Conservation (phyloP, 441 rosid genomes). For the Francoa sonchifolia region DNA sequence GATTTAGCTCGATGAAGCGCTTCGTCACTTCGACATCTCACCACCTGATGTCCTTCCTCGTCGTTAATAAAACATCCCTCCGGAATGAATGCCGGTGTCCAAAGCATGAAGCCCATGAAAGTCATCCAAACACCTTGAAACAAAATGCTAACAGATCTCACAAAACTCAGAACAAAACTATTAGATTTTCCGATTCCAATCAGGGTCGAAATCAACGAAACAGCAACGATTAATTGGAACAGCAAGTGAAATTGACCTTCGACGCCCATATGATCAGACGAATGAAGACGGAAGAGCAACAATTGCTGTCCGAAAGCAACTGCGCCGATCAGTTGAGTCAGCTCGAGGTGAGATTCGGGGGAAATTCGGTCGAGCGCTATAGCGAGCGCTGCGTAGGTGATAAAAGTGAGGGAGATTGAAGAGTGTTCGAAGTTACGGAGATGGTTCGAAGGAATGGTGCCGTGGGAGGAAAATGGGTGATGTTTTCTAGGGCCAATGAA, state of each 20-base stretch:
- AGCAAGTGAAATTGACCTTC: slow-evolving; percentile 80
- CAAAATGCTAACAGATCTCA: slow-evolving; percentile 47
- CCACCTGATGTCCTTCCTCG: slow-evolving; percentile 63
- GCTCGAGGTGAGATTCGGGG: slow-evolving; percentile 19
- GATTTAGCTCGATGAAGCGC: slow-evolving; percentile 59
- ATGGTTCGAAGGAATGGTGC: slow-evolving; percentile 73
- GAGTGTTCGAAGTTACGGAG: slow-evolving; percentile 86
- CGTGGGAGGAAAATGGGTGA: slow-evolving; percentile 69
- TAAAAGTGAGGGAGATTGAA: slow-evolving; percentile 48
- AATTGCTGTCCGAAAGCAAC: slow-evolving; percentile 59
- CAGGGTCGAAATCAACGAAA: slow-evolving; percentile 48
- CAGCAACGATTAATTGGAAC: slow-evolving; percentile 40
- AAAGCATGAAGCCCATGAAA: slow-evolving; percentile 61
- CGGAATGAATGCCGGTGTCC: slow-evolving; percentile 62
- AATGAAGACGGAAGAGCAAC: slow-evolving; percentile 70
- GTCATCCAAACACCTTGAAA: slow-evolving; percentile 78
- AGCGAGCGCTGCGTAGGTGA: slow-evolving; percentile 47
- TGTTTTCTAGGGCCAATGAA: slow-evolving; percentile 61
- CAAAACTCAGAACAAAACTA: slow-evolving; percentile 61
- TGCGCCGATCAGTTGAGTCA: slow-evolving; percentile 44
- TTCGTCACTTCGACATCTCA: slow-evolving; percentile 38
- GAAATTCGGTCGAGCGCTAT: slow-evolving; percentile 33
- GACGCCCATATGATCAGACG: slow-evolving; percentile 67
- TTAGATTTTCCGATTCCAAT: slow-evolving; percentile 42
- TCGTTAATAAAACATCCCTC: slow-evolving; percentile 49